phyloP scores from a whole-genome alignment of 805 yeast genomes.

The Wickerhamomyces rabaulensis region DNA sequence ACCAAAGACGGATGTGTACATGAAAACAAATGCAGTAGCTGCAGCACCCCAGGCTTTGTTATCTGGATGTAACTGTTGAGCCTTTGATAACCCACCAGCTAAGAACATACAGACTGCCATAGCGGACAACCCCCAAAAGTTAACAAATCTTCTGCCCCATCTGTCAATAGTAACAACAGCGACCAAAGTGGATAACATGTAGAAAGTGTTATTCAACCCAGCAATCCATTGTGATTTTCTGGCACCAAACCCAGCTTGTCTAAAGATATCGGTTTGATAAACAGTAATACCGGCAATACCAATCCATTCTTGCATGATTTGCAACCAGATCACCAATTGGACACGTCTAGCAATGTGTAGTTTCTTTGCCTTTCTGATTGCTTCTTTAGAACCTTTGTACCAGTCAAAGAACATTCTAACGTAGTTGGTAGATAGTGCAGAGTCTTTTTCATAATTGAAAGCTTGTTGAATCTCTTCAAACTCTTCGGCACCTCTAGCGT shows the following conservation, averaged over 20 bases:
- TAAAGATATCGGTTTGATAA: neutral
- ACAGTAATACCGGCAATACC: slow-evolving; percentile 2
- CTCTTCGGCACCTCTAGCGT: neutral
- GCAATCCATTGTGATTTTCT: slow-evolving; percentile 2
- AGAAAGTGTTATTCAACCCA: slow-evolving; percentile 1
- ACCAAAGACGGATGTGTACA: slow-evolving; percentile 1
- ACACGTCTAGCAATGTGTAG: slow-evolving; percentile 1
- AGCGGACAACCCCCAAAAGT: neutral
- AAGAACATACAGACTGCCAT: slow-evolving; percentile 1
- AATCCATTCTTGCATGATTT: slow-evolving; percentile 3
- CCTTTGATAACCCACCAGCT: slow-evolving; percentile 2
- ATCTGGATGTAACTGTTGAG: slow-evolving; percentile 1
- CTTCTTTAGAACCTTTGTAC: slow-evolving; percentile 1
- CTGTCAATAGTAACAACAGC: slow-evolving; percentile 1
- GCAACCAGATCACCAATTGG: slow-evolving; percentile 1
- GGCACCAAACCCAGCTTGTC: slow-evolving; percentile 1
- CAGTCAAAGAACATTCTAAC: slow-evolving; percentile 1
- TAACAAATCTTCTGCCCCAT: slow-evolving; percentile 1
- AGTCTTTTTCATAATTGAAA: slow-evolving; percentile 1
- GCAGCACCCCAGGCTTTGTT: slow-evolving; percentile 2
- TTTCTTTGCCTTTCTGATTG: slow-evolving; percentile 1
- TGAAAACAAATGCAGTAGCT: slow-evolving; percentile 1
- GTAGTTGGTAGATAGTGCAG: slow-evolving; percentile 1
- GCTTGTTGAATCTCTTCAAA: neutral
- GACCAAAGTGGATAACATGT: neutral